A percentile compares a stretch with the other conserved stretches of the same genome.
Conservation (phyloP, 768 basidiomycete genomes). For the Mycena maculata region DNA sequence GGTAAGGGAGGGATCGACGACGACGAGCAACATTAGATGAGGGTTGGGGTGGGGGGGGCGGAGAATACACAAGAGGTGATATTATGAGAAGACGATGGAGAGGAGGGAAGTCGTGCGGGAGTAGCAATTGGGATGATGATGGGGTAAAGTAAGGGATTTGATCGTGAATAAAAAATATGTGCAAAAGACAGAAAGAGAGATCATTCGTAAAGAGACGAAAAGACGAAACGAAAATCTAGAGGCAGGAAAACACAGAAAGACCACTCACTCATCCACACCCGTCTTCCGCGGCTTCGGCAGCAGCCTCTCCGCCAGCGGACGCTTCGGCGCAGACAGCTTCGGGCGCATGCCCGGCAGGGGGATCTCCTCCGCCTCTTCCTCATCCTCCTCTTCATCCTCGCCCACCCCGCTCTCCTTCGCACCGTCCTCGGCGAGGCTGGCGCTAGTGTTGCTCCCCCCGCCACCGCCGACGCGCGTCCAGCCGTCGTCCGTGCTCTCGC, state of each 20-base stretch:
- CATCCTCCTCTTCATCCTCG: constrained; percentile 36
- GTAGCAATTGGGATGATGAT: no score
- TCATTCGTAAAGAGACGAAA: no score
- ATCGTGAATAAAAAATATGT: no score
- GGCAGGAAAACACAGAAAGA: constrained; percentile 23
- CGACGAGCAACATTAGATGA: no score
- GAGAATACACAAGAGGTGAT: no score
- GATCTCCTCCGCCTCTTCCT: constrained; percentile 33
- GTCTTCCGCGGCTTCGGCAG: constrained; percentile 75
- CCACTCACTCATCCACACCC: constrained; percentile 76
- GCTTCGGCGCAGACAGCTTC: constrained; percentile 55
- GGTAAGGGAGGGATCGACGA: no score
- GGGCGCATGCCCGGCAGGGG: constrained; percentile 29
- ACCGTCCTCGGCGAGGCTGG: background rate
- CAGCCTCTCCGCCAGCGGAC: constrained; percentile 70
- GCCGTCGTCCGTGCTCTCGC: constrained; percentile 31
- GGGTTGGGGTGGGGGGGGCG: no score
- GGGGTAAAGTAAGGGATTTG: no score
- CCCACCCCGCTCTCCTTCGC: background rate
- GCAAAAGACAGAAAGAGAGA: no score
- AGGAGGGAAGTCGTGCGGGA: no score
- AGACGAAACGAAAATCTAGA: background rate
- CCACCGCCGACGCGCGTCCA: constrained; percentile 34
- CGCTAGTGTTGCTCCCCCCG: background rate
- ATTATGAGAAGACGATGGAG: background rate